Evolutionary conservation across 2,329 filamentous ascomycete species (phyloP).

Genomic region (Sporothrix humicola): DNA sequence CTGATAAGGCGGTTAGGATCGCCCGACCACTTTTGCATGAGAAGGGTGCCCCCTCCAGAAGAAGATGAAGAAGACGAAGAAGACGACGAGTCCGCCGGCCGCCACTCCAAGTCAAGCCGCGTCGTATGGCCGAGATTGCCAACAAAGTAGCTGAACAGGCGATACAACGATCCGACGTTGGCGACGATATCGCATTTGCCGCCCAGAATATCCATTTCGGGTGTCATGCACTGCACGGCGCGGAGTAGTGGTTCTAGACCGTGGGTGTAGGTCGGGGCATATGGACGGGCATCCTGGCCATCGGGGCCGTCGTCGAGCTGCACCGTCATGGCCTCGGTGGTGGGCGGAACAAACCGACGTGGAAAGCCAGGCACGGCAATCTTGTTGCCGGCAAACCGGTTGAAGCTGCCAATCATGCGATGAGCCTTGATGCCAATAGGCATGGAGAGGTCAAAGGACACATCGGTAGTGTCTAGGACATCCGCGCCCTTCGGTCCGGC

Average conservation of each 20-base stretch:
- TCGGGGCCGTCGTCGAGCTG: not conserved
- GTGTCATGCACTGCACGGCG: slow-evolving; percentile 35
- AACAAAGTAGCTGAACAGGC: slow-evolving; percentile 37
- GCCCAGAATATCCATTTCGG: slow-evolving; percentile 29
- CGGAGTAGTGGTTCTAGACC: slow-evolving; percentile 39
- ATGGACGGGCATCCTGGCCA: not conserved
- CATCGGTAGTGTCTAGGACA: too few relatives aligned
- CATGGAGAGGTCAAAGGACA: not conserved
- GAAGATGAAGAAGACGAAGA: too few relatives aligned
- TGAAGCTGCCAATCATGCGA: slow-evolving; percentile 39
- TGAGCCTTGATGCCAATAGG: not conserved
- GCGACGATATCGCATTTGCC: slow-evolving; percentile 37
- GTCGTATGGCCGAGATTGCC: slow-evolving; percentile 5
- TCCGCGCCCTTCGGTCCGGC: not conserved
- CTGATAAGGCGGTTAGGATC: slow-evolving; percentile 36
- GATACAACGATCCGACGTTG: slow-evolving; percentile 38
- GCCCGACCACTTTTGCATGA: slow-evolving; percentile 38
- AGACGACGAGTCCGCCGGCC: not conserved
- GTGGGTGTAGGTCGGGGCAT: slow-evolving; percentile 35
- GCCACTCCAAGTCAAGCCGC: slow-evolving; percentile 38
- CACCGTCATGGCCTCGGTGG: not conserved
- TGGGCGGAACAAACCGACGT: slow-evolving; percentile 35
- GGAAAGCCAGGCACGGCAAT: slow-evolving; percentile 41
- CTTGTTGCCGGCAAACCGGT: slow-evolving; percentile 37
- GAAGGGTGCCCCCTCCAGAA: slow-evolving; percentile 24